Base-by-base conservation (phyloP, 768 basidiomycete species). In the Sporobolomyces pararoseus region DNA sequence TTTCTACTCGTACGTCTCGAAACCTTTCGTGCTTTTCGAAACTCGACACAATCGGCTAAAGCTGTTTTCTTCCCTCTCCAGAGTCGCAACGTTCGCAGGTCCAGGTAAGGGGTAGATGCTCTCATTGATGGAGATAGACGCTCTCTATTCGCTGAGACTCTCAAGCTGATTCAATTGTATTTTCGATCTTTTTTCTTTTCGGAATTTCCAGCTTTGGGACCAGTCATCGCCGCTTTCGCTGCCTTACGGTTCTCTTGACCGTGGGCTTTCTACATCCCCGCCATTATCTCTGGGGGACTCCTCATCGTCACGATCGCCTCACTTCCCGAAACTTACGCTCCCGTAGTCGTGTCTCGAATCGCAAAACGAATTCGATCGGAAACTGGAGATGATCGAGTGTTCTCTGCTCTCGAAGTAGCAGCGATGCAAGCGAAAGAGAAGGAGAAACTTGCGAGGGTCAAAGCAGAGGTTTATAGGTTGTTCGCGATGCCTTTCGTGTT, bases 301-400 rank as follows among this genome's bases (percentile, higher is more conserved):
- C 80, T 46, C 21, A 13, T 71, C 1, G 58, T 87, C 7, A 86
- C 84, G 7, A 82, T 89, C 27, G 85, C 87, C 7, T 75, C 88
- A 35, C 79, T 89, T 14, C 81, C 80, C 37, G 89, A 90, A 78
- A 89, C 89, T 0, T 91, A 90, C 75, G 85, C 83, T 0, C 89
- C 89, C 3, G 80, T 88, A 42, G 82, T 90, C 35, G 84, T 85
- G 17, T 71, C 82, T 31, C 82, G 84, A n/a, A 80, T 80, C 17
- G 82, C 81, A 1, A 52, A 52, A 4, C 25, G n/a, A 21, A 39
- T 64, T 12, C 49, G 63, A 7, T 13, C 14, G 6, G 63, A 63
- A 23, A 51, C 49, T 1, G 72, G 67, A n/a, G 63, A 68, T 52
- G 47, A 52, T 0, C 53, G 67, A 14, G 51, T 73, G 12, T 13